Base-by-base conservation (phyloP, 129 eudicot species). In the Escallonia herrerae region DNA sequence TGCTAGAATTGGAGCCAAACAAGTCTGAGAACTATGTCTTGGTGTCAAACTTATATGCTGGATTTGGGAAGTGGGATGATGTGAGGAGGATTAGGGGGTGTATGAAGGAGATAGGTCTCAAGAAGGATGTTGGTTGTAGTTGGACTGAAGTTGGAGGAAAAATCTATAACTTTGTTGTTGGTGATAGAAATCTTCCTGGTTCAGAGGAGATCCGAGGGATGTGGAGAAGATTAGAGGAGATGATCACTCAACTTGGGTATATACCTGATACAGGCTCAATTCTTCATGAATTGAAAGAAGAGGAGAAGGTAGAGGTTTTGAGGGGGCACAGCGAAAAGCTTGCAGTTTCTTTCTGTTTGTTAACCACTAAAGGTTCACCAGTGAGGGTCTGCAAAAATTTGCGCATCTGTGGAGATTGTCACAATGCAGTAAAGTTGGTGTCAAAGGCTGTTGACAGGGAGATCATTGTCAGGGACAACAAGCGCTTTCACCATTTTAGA, bases 121-220 rank as follows among this genome's bases (percentile, higher is more conserved):
- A 64, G 63, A 81, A 83, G 69, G 75, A 73, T 39, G 77, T 67
- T 0, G 90, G 90, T 33, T 76, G 81, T 15, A 87, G 95, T 68
- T 81, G 87, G 95, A 75, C 80, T 70, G 95, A 80, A 73, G 43
- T 81, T 33, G 75, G 64, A 51, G 83, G 84, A 9, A 87, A 71
- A 71, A 81, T 66, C 7, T 76, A 80, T 68, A 80, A 62, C 56
- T 86, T 86, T 50, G 55, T 56, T 45, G 81, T 76, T 43, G 86
- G 89, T 13, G 84, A 77, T 67, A 68, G 58, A 60, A 59, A 8
- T 74, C 67, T 72, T 39, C 56, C 76, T 0, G 54, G 43, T 40
- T 64, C 83, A 14, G 63, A 68, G 58, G 74, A 66, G 41, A 72
- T 76, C 44, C 64, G 58, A 45, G 52, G 70, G 43, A 81, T 66